Evolutionary conservation across 768 basidiomycete species (phyloP).

Genomic region (Pleurotus giganteus): DNA sequence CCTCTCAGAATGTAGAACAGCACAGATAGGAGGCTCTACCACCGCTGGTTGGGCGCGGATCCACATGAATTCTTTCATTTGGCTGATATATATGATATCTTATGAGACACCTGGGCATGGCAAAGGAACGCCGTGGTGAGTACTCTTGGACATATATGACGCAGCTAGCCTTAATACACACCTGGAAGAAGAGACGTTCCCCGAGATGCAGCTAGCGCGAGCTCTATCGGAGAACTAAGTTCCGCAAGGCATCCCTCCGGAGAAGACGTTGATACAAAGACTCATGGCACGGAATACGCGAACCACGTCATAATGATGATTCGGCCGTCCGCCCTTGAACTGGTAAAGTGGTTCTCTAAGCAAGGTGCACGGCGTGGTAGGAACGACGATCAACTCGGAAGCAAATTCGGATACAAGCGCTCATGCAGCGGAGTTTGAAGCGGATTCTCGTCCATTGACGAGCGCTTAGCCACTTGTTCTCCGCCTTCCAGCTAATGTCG

Average conservation of each 20-base stretch:
- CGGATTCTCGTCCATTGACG: not conserved
- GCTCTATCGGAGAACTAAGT: not conserved
- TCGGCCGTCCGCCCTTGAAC: too few relatives aligned
- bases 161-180: not conserved
- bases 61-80: too few relatives aligned
- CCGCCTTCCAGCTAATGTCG: constrained; percentile 19
- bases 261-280: not conserved
- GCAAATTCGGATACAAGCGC: not conserved
- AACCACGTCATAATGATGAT: too few relatives aligned
- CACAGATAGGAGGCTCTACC: too few relatives aligned
- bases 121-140: not conserved
- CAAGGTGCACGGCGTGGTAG: too few relatives aligned
- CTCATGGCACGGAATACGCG: too few relatives aligned
- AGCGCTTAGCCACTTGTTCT: constrained; percentile 8
- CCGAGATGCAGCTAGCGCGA: not conserved
- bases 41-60: too few relatives aligned
- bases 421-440: not conserved
- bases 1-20: too few relatives aligned
- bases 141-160: not conserved
- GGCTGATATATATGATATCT: not conserved
- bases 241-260: not conserved
- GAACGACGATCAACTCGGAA: too few relatives aligned
- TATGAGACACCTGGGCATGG: not conserved
- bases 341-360: too few relatives aligned
- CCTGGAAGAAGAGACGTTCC: not conserved